Percentiles rank a stretch among this genome's conserved stretches.
Conservation (phyloP, 177 flowering plant species). For the Vitis hybrid region DNA sequence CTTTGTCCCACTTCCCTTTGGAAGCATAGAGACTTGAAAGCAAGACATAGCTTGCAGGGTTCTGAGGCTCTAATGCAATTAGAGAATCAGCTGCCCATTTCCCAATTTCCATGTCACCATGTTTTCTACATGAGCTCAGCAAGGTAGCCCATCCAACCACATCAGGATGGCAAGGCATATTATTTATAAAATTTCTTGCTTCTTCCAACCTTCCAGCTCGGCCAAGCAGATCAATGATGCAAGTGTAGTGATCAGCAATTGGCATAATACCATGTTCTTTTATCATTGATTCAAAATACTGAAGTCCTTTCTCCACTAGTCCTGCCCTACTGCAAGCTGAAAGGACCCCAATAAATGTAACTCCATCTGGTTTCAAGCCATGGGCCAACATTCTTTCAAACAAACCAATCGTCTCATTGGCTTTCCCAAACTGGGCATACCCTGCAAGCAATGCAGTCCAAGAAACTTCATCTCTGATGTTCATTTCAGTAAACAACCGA, state of each 20-base stretch:
- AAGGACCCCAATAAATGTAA: slow-evolving; percentile 79
- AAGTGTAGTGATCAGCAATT: slow-evolving; percentile 70
- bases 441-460: slow-evolving; percentile 86
- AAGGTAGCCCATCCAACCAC: slow-evolving; percentile 74
- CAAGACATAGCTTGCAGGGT: slow-evolving; percentile 82
- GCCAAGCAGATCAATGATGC: slow-evolving; percentile 87
- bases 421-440: slow-evolving; percentile 84
- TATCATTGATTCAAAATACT: slow-evolving; percentile 65
- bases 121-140: slow-evolving; percentile 78
- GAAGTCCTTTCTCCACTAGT: slow-evolving; percentile 62
- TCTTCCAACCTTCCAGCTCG: slow-evolving; percentile 78
- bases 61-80: slow-evolving; percentile 62
- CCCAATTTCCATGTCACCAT: slow-evolving; percentile 71
- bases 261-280: slow-evolving; percentile 59
- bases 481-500: slow-evolving; percentile 64
- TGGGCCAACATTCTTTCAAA: slow-evolving; percentile 67
- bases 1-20: slow-evolving; percentile 70
- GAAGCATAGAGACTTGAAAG: slow-evolving; percentile 81
- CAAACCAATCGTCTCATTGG: slow-evolving; percentile 57
- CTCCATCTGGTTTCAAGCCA: slow-evolving; percentile 76
- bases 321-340: slow-evolving; percentile 97
- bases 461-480: slow-evolving; percentile 68
- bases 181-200: slow-evolving; percentile 61
- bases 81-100: slow-evolving; percentile 84
- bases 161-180: slow-evolving; percentile 80